A percentile compares a stretch with the other conserved stretches of the same genome.
These are phyloP conservation scores for Glarea lozoyensis DNA, from an alignment of 495 filamentous ascomycete genomes.

Conservation along the genomic window DNA sequence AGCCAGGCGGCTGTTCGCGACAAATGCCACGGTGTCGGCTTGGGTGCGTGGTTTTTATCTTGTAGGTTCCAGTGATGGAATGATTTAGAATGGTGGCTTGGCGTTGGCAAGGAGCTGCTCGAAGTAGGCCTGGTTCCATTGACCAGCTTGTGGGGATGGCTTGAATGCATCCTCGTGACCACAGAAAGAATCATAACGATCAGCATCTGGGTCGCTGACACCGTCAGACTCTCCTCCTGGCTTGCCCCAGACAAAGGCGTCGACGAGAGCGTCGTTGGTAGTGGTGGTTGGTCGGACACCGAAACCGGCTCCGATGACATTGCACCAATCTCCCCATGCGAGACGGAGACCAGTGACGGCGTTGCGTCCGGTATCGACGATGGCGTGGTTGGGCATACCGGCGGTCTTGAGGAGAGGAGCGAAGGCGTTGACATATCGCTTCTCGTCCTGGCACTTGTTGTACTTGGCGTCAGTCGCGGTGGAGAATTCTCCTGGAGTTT, in stretches of 20 bases:
- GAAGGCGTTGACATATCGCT: conserved; percentile 60
- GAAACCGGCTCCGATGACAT: conserved; percentile 66
- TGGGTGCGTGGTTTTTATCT: too few relatives aligned
- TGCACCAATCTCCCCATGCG: conserved; percentile 78
- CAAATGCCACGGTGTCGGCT: too few relatives aligned
- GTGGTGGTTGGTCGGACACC: conserved; percentile 57
- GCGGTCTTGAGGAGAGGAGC: conserved; percentile 45
- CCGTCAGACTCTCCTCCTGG: conserved; percentile 76
- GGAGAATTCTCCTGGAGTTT: conserved; percentile 54
- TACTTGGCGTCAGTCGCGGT: conserved; percentile 44
- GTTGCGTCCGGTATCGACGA: conserved; percentile 58
- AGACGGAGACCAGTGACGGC: conserved; percentile 57
- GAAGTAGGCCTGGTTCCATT: conserved; percentile 74
- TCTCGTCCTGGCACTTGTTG: conserved; percentile 59
- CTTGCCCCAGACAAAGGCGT: conserved; percentile 81
- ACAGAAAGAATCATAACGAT: conserved; percentile 65
- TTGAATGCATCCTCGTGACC: conserved; percentile 37
- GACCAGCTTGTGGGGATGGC: conserved; percentile 67
- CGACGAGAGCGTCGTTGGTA: conserved; percentile 52
- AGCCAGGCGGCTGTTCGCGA: too few relatives aligned
- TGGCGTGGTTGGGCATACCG: conserved; percentile 65
- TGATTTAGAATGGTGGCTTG: conserved; percentile 47
- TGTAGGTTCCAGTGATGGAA: too few relatives aligned
- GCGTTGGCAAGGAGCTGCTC: conserved; percentile 59
- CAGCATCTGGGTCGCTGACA: conserved; percentile 50